These are phyloP conservation scores for Yamadazyma mexicana DNA, from an alignment of 1,139 yeast species.

Conservation along the genomic window DNA sequence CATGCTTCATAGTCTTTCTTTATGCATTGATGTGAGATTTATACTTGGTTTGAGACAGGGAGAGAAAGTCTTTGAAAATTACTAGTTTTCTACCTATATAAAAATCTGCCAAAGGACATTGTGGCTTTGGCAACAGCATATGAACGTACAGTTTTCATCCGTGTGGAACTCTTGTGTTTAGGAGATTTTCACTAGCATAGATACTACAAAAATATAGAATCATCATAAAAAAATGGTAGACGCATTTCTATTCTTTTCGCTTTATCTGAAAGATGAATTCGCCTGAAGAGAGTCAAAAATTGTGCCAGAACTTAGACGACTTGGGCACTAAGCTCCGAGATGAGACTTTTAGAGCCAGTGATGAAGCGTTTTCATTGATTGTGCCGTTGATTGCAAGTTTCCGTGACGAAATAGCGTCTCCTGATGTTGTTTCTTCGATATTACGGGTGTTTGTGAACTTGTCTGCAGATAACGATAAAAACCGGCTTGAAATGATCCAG, in stretches of 20 bases:
- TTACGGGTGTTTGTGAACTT: constrained; percentile 35
- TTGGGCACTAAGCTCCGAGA: constrained; percentile 33
- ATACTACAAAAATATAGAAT: no score
- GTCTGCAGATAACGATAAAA: constrained; percentile 38
- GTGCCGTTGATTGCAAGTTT: constrained; percentile 12
- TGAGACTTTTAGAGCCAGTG: constrained; percentile 19
- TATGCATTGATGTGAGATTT: constrained; percentile 84
- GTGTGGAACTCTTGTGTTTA: no score
- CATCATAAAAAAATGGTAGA: constrained; percentile 1
- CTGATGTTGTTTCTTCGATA: constrained; percentile 16
- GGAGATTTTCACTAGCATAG: no score
- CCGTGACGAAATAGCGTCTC: constrained; percentile 4
- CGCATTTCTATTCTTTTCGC: constrained; percentile 4
- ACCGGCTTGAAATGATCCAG: constrained; percentile 24
- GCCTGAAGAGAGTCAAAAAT: not conserved
- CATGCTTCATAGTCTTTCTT: constrained; percentile 72
- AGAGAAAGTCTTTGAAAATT: constrained; percentile 61
- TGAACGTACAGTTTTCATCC: no score
- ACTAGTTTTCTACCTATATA: constrained; percentile 2
- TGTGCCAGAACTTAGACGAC: constrained; percentile 9
- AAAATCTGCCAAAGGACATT: no score
- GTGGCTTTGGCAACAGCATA: no score
- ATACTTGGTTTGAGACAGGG: constrained; percentile 77
- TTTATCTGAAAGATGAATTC: not conserved
- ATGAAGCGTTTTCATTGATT: constrained; percentile 10